These are phyloP conservation scores for Calonectria pauciramosa DNA, from an alignment of 2,329 filamentous ascomycete species.

Conservation along the genomic window DNA sequence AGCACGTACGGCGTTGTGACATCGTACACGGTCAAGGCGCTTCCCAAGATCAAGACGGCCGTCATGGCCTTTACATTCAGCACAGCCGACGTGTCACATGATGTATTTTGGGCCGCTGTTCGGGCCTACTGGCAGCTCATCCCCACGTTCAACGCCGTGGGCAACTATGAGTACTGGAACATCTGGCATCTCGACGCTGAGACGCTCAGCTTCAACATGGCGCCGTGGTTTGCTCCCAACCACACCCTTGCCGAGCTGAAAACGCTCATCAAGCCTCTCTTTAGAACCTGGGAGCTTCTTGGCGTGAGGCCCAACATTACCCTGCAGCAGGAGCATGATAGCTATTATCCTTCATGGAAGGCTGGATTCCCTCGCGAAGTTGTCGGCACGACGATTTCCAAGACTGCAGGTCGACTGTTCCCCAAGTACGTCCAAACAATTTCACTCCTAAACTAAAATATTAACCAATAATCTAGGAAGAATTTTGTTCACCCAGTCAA, in stretches of 20 bases:
- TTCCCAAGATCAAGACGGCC: slow-evolving; percentile 47
- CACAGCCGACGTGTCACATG: slow-evolving; percentile 31
- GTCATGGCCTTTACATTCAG: slow-evolving; percentile 40
- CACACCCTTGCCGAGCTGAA: slow-evolving; percentile 34
- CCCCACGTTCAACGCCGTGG: slow-evolving; percentile 35
- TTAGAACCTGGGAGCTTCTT: slow-evolving; percentile 25
- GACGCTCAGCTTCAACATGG: slow-evolving; percentile 33
- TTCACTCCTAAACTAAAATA: not conserved
- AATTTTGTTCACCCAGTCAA: slow-evolving; percentile 38
- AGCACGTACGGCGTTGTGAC: slow-evolving; percentile 51
- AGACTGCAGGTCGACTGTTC: slow-evolving; percentile 42
- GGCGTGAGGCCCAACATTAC: slow-evolving; percentile 27
- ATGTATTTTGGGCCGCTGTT: slow-evolving; percentile 38
- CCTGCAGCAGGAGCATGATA: slow-evolving; percentile 34
- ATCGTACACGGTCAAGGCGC: slow-evolving; percentile 55
- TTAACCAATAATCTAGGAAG: slow-evolving; percentile 3
- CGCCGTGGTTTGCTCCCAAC: slow-evolving; percentile 41
- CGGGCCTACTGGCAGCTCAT: slow-evolving; percentile 31
- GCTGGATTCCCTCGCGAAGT: slow-evolving; percentile 36
- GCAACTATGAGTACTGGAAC: slow-evolving; percentile 42
- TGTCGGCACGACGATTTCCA: slow-evolving; percentile 28
- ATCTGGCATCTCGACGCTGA: slow-evolving; percentile 29
- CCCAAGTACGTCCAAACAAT: slow-evolving; percentile 24
- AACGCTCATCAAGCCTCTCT: slow-evolving; percentile 26
- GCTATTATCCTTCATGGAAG: slow-evolving; percentile 39